Evolutionary conservation across 495 filamentous ascomycete genomes (phyloP), one percentile per base, ranked within the genome.

Genomic region (Chaetomidium leptoderma): DNA sequence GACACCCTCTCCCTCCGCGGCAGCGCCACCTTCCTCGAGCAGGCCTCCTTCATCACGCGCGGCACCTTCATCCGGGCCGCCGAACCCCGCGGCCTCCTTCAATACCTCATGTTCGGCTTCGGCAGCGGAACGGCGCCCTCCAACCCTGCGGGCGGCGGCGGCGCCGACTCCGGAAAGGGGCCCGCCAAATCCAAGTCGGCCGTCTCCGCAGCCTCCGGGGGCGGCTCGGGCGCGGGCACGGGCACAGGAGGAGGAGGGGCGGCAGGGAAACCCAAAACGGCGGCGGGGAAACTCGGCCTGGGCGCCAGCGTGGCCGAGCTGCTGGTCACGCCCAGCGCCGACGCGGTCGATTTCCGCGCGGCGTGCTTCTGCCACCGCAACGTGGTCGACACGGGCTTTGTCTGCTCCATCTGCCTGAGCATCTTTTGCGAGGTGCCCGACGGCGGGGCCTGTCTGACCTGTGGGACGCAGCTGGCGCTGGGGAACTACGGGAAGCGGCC

Each of bases 61-160:
- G 93, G 95, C 13, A 86, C 91, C 24, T 97, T 95, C 67, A 87
- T 96, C 74, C 77, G 89, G 7, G 87, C 88, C 23, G 62, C 71
- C 2, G 71, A 76, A 53, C 76, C 77, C 0, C 74, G 74, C 47
- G 91, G 87, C 0, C 69, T 98, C 8, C 74, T 98, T 23, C 89
- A 95, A 57, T 96, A 96, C 62, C 77, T 98, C 17, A 95, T 97
- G 90, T 90, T 95, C 80, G 91, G 84, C n/a, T 95, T 95, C 63
- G 76, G 61, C 27, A 63, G 61, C 45, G 64, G 96, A 7, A 58
- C 33, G 10, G 68, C 66, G 7, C 64, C 66, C 2, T 52, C 58
- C 29, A 40, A 49, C 17, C 24, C 47, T 8, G 55, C 53, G 11
- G 42, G 43, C 13, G 55, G 43, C 29, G 52, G 26, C 11, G 58